A percentile compares a stretch with the other conserved stretches of the same genome.
phyloP scores from a whole-genome alignment of 2,329 filamentous ascomycete genomes.

The Aspergillus vadensis region DNA sequence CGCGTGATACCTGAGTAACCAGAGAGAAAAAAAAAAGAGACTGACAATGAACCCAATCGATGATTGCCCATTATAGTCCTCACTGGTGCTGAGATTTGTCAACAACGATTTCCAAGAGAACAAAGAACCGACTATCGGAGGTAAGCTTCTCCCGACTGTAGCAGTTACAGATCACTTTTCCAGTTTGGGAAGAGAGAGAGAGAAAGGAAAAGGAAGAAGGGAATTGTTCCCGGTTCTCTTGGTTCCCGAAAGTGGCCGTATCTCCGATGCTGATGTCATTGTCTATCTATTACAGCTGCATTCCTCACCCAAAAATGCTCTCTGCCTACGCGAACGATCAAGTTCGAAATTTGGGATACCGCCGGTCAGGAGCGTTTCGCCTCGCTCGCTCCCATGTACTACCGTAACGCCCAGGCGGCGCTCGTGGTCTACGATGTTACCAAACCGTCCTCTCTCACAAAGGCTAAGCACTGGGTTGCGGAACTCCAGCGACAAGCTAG shows the following conservation, averaged over 20 bases:
- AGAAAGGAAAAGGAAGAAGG: background rate
- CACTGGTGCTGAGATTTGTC: slow-evolving; percentile 94
- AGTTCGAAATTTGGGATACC: slow-evolving; percentile 96
- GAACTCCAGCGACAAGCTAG: slow-evolving; percentile 95
- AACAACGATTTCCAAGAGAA: slow-evolving; percentile 99
- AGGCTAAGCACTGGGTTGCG: slow-evolving; percentile 98
- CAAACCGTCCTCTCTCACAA: slow-evolving; percentile 90
- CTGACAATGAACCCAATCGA: slow-evolving; percentile 22
- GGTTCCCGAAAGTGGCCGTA: background rate
- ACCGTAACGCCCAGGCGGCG: slow-evolving; percentile 95
- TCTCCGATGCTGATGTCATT: slow-evolving; percentile 16
- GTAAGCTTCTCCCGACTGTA: slow-evolving; percentile 51
- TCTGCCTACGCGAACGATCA: slow-evolving; percentile 77
- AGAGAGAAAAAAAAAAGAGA: background rate
- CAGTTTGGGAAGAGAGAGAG: background rate
- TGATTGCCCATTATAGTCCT: slow-evolving; percentile 64
- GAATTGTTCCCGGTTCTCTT: background rate
- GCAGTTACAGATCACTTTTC: slow-evolving; percentile 1
- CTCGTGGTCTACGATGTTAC: slow-evolving; percentile 99
- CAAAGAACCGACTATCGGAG: slow-evolving; percentile 98
- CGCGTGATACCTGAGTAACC: slow-evolving; percentile 23
- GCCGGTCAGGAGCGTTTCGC: slow-evolving; percentile 97
- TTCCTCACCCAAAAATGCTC: slow-evolving; percentile 99
- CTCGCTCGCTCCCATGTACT: slow-evolving; percentile 97
- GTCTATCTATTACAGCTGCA: slow-evolving; percentile 63